Evolutionary conservation across 176 grass and related monocot species (phyloP).

Genomic region (Oryza nivara): DNA sequence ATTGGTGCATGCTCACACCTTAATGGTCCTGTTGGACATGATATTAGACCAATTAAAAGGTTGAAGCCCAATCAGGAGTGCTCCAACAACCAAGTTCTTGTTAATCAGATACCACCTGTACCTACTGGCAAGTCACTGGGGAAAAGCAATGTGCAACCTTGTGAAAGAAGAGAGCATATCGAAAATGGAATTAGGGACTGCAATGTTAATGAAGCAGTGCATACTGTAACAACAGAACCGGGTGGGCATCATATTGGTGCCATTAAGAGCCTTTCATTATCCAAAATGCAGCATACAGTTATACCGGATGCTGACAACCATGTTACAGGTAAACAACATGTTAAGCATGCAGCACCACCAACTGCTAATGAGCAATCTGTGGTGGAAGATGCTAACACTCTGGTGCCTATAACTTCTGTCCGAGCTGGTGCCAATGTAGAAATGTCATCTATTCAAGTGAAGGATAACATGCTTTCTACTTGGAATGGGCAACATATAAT

Average conservation of each 20-base stretch:
- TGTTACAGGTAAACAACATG: conserved; percentile 25
- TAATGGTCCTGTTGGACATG: conserved; percentile 31
- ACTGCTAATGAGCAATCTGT: conserved; percentile 35
- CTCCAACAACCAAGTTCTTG: conserved; percentile 39
- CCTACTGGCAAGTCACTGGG: conserved; percentile 42
- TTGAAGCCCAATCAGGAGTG: conserved; percentile 52
- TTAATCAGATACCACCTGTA: conserved; percentile 42
- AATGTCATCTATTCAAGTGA: conserved; percentile 33
- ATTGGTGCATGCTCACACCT: conserved; percentile 43
- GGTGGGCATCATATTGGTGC: conserved; percentile 22
- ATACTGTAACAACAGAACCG: conserved; percentile 21
- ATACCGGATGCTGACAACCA: conserved; percentile 33
- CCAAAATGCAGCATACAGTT: conserved; percentile 33
- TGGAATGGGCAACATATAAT: conserved; percentile 33
- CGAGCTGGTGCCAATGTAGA: conserved; percentile 14
- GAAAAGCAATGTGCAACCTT: conserved; percentile 47
- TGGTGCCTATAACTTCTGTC: conserved; percentile 34
- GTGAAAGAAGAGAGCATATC: conserved; percentile 44
- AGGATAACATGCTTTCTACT: conserved; percentile 15
- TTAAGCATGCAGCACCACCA: conserved; percentile 35
- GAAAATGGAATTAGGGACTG: conserved; percentile 45
- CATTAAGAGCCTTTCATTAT: conserved; percentile 37
- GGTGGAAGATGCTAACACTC: conserved; percentile 36
- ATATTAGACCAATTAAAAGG: conserved; percentile 56
- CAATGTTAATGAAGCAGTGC: conserved; percentile 40